Percentiles rank a stretch among this genome's conserved stretches.
phyloP scores from a whole-genome alignment of 257 asterid genomes.

The Handroanthus guayacan region DNA sequence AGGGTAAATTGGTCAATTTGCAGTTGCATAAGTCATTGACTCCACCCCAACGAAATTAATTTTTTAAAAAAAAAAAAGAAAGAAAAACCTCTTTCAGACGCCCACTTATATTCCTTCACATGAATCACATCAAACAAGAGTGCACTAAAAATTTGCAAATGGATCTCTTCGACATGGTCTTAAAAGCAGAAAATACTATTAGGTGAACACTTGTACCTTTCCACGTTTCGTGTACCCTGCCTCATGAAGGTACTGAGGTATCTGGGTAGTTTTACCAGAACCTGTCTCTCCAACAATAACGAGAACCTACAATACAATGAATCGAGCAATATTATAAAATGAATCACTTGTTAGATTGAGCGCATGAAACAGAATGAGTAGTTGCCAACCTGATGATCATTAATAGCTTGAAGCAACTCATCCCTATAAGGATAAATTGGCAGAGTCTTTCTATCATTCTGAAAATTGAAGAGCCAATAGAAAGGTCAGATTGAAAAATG shows the following conservation, averaged over 20 bases:
- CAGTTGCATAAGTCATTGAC: slow-evolving; percentile 22
- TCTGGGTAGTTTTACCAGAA: slow-evolving; percentile 95
- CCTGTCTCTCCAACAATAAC: slow-evolving; percentile 98
- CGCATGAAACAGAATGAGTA: slow-evolving; percentile 28
- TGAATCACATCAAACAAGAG: slow-evolving; percentile 24
- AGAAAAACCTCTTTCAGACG: background rate
- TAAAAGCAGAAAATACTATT: slow-evolving; percentile 20
- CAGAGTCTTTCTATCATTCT: slow-evolving; percentile 85
- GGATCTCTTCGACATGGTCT: background rate
- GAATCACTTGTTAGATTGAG: slow-evolving; percentile 19
- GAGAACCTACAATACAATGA: slow-evolving; percentile 65
- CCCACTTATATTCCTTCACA: slow-evolving; percentile 13
- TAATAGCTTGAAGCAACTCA: slow-evolving; percentile 74
- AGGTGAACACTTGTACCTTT: slow-evolving; percentile 51
- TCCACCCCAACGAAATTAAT: background rate
- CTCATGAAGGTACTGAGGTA: slow-evolving; percentile 95
- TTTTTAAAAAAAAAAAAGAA: background rate
- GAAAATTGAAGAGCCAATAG: slow-evolving; percentile 37
- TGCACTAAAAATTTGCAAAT: slow-evolving; percentile 8
- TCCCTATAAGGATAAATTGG: slow-evolving; percentile 86
- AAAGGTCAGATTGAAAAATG: slow-evolving; percentile 24
- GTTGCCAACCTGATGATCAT: slow-evolving; percentile 72
- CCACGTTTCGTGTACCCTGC: slow-evolving; percentile 85
- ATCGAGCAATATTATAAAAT: slow-evolving; percentile 15
- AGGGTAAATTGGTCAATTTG: slow-evolving; percentile 8